Evolutionary conservation across 2,329 filamentous ascomycete species (phyloP), one percentile per base, ranked within the genome.

Genomic region (Rutstroemia sp.): DNA sequence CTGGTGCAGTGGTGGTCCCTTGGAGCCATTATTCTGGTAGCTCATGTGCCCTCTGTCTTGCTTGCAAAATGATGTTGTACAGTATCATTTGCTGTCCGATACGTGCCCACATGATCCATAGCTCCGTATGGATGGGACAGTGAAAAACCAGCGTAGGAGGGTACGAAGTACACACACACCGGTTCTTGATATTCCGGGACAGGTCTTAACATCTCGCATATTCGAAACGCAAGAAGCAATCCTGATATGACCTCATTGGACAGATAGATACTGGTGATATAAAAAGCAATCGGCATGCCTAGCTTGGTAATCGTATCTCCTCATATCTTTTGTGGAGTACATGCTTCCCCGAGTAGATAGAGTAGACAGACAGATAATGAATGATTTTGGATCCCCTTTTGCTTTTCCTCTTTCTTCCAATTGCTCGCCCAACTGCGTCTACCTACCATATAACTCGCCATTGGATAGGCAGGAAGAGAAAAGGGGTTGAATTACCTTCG

Each of bases 181-280:
- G 23, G 42, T 12, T 16, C 18, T 42, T 41, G 14, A 42, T 9
- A 10, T 7, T n/a, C 18, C 9, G 19, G 21, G 23, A 23, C 9
- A 19, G 41, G 19, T 21, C n/a, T 21, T 6, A 10, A 46, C 19
- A 41, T 41, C 38, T 41, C 38, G 30, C 30, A 12, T 12, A 34
- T 9, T 34, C 30, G 9, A 12, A 34, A 34, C 4, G 30, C 30
- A 34, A 34, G 30, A 12, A 34, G 9, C 38, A 41, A 41, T 14
- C 27, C 45, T 9, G 34, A 12, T 42, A 49, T 55, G 46, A 50
- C 38, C 38, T 50, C 46, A 45, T 55, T 55, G 38, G 46, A 37
- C 38, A n/a, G 39, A 34, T 12, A 34, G 10, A 27, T 27, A 27
- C 25, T 27, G 25, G 25, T 27, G 25, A 10, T 42, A 42, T 42